phyloP scores from a whole-genome alignment of 257 asterid genomes.

The Cordia subcordata region DNA sequence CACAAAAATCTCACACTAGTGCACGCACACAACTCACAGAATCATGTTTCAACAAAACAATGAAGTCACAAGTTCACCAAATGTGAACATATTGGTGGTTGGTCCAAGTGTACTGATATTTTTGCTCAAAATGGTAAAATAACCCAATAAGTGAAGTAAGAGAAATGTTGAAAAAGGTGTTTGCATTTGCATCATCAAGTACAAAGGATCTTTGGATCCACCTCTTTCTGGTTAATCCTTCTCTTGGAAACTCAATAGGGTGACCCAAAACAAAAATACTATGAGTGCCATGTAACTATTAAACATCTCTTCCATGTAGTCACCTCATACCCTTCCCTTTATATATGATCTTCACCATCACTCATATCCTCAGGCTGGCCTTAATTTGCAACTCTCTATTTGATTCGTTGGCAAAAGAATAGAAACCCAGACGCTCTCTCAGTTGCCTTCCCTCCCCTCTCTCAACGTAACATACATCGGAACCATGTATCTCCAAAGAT shows the following conservation, averaged over 20 bases:
- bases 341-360: conserved; percentile 34
- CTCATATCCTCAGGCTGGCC: conserved; percentile 20
- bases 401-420: conserved; percentile 1
- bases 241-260: conserved; percentile 2
- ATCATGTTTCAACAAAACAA: conserved; percentile 28
- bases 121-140: conserved; percentile 17
- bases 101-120: conserved; percentile 3
- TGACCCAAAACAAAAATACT: background rate
- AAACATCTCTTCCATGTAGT: background rate
- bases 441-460: background rate
- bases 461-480: conserved; percentile 1
- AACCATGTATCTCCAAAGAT: conserved; percentile 25
- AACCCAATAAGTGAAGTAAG: background rate
- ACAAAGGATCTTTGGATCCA: background rate
- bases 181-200: conserved; percentile 14
- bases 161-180: background rate
- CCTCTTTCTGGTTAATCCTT: background rate
- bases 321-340: conserved; percentile 20
- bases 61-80: conserved; percentile 35
- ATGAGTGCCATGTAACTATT: background rate
- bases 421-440: conserved; percentile 8
- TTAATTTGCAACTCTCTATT: conserved; percentile 17
- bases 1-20: background rate
- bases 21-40: conserved; percentile 31
- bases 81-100: conserved; percentile 24